Base-by-base conservation (phyloP, 768 basidiomycete genomes). In the Psilocybe azurescens region DNA sequence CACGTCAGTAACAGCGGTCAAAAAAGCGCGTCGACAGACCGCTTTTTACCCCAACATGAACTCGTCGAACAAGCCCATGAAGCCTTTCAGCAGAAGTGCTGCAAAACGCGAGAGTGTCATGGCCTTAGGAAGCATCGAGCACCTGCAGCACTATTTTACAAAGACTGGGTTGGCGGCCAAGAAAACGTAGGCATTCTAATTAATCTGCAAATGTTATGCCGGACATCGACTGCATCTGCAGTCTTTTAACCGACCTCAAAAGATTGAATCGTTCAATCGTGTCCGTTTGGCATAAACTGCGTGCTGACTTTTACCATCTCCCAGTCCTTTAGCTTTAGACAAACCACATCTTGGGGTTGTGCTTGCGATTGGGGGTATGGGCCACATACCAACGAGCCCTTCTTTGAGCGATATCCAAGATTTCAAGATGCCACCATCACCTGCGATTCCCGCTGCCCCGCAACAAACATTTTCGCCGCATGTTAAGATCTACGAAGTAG, bases 81-180 rank as follows among this genome's bases (percentile, higher is more conserved):
- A 94, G 66, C 91, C 93, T 1, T 96, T 95, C 82, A 92, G 91
- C 67, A 81, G 91, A 64, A 94, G 91, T 62, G 96, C 96, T 0
- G 93, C 94, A 3, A 97, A 95, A 77, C 86, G 96, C 47, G 93
- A 94, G 74, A 94, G 92, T 68, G 95, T 98, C 18, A 91, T 96
- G 88, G 88, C 94, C 0, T 77, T 98, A 16, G 95, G 95, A n/a
- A 95, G 93, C 72, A 98, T 98, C 67, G 92, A 97, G 72, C 93
- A 97, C 73, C 84, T 98, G 46, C 96, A 98, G 75, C 90, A 95
- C 70, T 96, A 95, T 72, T 98, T 96, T 70, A 93, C 92, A 7
- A 95, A 95, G 83, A 87, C 91, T 0, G 93, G 93, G 1, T 83
- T 95, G 58, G 83, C 82, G 28, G 81, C 89, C 36, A 86, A 89